phyloP scores from a whole-genome alignment of 176 grass and related monocot species.

The Carex myosuroides region DNA sequence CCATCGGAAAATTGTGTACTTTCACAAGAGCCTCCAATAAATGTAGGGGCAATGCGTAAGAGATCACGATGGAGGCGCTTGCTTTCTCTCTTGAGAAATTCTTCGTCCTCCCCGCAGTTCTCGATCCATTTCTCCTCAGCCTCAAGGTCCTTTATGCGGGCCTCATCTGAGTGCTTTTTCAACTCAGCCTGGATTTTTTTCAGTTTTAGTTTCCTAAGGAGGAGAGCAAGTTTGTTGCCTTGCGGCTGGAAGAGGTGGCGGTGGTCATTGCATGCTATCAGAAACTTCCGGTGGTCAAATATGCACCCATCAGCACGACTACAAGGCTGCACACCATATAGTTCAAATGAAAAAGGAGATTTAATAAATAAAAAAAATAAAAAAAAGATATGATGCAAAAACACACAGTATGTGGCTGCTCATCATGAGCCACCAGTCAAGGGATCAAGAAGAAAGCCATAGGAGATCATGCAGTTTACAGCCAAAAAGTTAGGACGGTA shows the following conservation, averaged over 20 bases:
- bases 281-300: conserved; percentile 98
- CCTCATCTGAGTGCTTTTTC: conserved; percentile 70
- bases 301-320: conserved; percentile 76
- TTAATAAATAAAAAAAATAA: background rate
- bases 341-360: background rate
- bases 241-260: conserved; percentile 83
- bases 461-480: background rate
- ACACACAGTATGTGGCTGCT: background rate
- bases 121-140: conserved; percentile 98
- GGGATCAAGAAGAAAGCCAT: background rate
- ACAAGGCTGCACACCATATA: conserved; percentile 51
- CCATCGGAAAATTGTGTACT: conserved; percentile 46
- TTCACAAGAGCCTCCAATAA: conserved; percentile 81
- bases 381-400: background rate
- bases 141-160: conserved; percentile 74
- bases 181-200: conserved; percentile 76
- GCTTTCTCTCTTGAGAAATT: conserved; percentile 92
- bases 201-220: conserved; percentile 68
- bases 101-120: conserved; percentile 96
- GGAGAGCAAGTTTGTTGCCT: conserved; percentile 51
- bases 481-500: background rate
- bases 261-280: conserved; percentile 94
- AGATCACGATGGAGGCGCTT: conserved; percentile 88
- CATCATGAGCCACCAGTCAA: background rate
- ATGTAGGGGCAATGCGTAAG: conserved; percentile 82